Evolutionary conservation across 371 early-diverging fungal species (phyloP), one percentile per base, ranked within the genome.

Genomic region (Gilbertella persicaria): DNA sequence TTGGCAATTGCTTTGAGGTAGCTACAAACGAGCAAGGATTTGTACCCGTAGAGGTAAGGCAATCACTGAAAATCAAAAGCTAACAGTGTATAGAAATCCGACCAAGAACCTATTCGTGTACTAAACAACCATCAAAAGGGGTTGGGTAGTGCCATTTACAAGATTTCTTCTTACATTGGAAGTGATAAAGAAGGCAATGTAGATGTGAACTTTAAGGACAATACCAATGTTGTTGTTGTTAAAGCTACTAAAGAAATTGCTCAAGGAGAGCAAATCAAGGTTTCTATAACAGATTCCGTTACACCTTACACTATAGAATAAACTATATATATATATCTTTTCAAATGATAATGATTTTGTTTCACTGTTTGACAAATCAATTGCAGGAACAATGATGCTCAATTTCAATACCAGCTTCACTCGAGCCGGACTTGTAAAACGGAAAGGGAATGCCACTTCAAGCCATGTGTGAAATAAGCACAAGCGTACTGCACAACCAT

Each of bases 1-100:
- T 80, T 36, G 83, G 82, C 73, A 93, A 92, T 64, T 57, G 82
- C 5, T 85, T 74, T 52, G 83, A 83, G 25, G 59, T 86, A 45
- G 48, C 73, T 30, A 64, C 83, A 9, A 53, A 56, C 3, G 53
- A 60, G 2, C 55, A 60, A 25, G 36, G n/a, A 12, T n/a, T 5
- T 28, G 36, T 50, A 17, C 39, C 55, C 14, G 57, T 66, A n/a
- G 75, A 78, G 71, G 80, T 79, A 71, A 45, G 43, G n/a, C 8
- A 40, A 14, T 2, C 3, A 23, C 2, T 7, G 35, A 3, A 1
- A 19, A 25, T 25, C 13, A 17, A 37, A 0, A 38, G 26, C 17
- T 25, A 30, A 12, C 36, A 20, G 24, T 45, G 16, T 37, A 14
- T 61, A 39, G 58, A 55, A 38, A 38, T 60, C 68, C 43, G 60